Percentiles rank a stretch among this genome's conserved stretches.
These are phyloP conservation scores for Oryza punctata DNA, from an alignment of 176 grass and related monocot genomes.

Conservation along the genomic window DNA sequence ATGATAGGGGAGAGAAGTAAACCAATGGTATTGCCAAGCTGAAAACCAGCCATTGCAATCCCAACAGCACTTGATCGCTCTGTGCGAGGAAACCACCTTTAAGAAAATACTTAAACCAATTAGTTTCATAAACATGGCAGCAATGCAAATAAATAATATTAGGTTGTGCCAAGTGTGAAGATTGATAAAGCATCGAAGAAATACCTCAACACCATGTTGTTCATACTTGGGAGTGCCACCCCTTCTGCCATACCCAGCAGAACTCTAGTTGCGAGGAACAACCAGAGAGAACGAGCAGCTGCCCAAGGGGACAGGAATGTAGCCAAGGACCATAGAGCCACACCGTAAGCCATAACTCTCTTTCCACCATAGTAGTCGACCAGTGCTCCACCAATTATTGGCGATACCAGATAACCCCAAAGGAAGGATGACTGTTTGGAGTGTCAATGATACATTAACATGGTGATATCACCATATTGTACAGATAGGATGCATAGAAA, in stretches of 20 bases:
- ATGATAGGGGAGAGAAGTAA: conserved; percentile 92
- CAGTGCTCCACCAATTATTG: conserved; percentile 84
- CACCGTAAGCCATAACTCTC: conserved; percentile 88
- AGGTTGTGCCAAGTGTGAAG: background rate
- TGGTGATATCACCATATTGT: conserved; percentile 13
- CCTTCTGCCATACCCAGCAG: conserved; percentile 91
- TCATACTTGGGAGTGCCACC: conserved; percentile 98
- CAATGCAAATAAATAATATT: background rate
- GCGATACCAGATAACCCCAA: conserved; percentile 94
- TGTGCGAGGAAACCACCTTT: conserved; percentile 95
- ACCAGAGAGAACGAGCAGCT: conserved; percentile 69
- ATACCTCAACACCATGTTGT: conserved; percentile 96
- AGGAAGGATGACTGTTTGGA: conserved; percentile 89
- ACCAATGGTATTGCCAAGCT: conserved; percentile 86
- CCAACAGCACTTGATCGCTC: conserved; percentile 94
- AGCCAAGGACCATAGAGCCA: conserved; percentile 90
- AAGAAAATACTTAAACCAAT: conserved; percentile 55
- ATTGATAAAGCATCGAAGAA: conserved; percentile 29
- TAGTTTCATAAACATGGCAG: background rate
- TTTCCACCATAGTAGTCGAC: conserved; percentile 94
- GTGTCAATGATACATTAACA: background rate
- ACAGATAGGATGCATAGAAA: conserved; percentile 18
- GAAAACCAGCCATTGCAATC: conserved; percentile 96
- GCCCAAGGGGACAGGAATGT: conserved; percentile 96
- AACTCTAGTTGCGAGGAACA: conserved; percentile 75